Evolutionary conservation across 352 stramenopile species (phyloP), one percentile per base, ranked within the genome.

Genomic region (Phytophthora megakarya): DNA sequence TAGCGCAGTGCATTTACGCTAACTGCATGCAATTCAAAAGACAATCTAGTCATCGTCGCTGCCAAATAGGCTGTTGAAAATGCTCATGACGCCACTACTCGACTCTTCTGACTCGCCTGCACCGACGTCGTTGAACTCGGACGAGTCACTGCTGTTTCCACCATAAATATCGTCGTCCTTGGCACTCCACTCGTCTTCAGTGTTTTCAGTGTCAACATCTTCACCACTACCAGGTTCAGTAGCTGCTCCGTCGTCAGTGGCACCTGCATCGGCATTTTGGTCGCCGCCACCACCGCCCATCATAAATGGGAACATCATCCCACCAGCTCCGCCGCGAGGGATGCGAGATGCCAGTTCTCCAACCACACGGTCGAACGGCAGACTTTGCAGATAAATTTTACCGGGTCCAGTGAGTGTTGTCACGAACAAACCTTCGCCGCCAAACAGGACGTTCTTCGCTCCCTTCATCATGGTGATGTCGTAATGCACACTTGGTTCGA

Each of bases 401-500:
- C 93, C 93, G 3, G 92, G 92, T 13, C 92, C 93, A 38, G 83
- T 98, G 15, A 98, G 80, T 19, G 90, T 97, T 32, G 95, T 98
- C 32, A 98, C 80, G 60, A 98, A 98, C 13, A 98, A 61, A 13
- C 93, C 95, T 70, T 98, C 92, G 1, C 92, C 93, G n/a, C 93
- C 90, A 78, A 98, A 98, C 30, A 98, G 66, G 16, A 97, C 86
- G 78, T 98, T 98, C 70, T 97, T 97, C 30, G 98, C 89, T 35
- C 94, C 94, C 18, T 89, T 85, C 71, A 94, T 81, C 76, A 93
- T 97, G 68, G 93, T 84, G 62, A 98, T 94, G 65, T 98, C 92
- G 66, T 95, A 97, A 42, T 90, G 70, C 39, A 96, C 85, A 21
- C 70, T 93, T 1, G 85, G 76, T 33, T 93, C 80, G 47, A 98